Evolutionary conservation across 805 yeast genomes (phyloP).

Genomic region (Wickerhamomyces rabaulensis): DNA sequence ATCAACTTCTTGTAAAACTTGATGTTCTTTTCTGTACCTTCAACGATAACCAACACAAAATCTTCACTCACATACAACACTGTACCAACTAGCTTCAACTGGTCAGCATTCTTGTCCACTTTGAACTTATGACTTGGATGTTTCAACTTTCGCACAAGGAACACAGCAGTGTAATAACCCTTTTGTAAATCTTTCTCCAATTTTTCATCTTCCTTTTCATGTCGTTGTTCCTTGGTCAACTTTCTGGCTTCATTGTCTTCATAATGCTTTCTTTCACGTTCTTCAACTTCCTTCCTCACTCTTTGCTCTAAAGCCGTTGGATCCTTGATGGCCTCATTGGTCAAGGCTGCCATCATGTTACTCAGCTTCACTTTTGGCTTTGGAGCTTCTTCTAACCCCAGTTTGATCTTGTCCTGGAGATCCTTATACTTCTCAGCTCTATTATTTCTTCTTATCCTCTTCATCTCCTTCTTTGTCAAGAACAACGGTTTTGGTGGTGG

Average conservation of each 20-base stretch:
- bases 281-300: slow-evolving; percentile 64
- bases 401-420: slow-evolving; percentile 66
- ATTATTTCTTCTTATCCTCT: slow-evolving; percentile 58
- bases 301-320: slow-evolving; percentile 81
- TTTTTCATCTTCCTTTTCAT: slow-evolving; percentile 42
- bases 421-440: slow-evolving; percentile 61
- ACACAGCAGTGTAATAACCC: slow-evolving; percentile 57
- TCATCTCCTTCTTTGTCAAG: slow-evolving; percentile 73
- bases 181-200: slow-evolving; percentile 42
- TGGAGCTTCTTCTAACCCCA: slow-evolving; percentile 85
- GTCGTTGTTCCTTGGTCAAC: slow-evolving; percentile 51
- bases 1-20: slow-evolving; percentile 60
- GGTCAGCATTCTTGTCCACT: slow-evolving; percentile 76
- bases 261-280: slow-evolving; percentile 55
- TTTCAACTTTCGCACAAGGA: slow-evolving; percentile 44
- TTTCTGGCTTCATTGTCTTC: slow-evolving; percentile 57
- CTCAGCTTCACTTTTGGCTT: slow-evolving; percentile 82
- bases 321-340: slow-evolving; percentile 80
- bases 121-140: slow-evolving; percentile 70
- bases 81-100: slow-evolving; percentile 61
- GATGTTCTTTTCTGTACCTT: slow-evolving; percentile 64
- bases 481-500: slow-evolving; percentile 42
- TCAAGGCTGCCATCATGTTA: slow-evolving; percentile 80
- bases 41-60: slow-evolving; percentile 60
- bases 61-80: slow-evolving; percentile 31